Base-by-base conservation (phyloP, 2,329 filamentous ascomycete species). In the Diatrype stigma region DNA sequence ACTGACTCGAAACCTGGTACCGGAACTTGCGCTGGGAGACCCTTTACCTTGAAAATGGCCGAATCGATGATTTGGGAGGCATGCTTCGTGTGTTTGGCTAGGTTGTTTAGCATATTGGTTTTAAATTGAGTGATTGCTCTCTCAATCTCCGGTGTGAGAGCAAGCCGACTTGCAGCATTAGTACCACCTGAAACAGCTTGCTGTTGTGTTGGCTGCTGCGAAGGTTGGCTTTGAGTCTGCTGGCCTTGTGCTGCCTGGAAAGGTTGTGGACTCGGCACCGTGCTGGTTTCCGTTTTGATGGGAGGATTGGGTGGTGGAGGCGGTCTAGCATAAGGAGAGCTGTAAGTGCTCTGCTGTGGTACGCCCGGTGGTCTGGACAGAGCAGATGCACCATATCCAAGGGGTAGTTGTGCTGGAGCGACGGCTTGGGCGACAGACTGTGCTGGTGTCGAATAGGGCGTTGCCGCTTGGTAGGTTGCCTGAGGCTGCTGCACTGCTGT, bases 311-410 rank as follows among this genome's bases (percentile, higher is more conserved):
- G 32, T 30, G 53, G 56, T 14, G 63, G 60, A 10, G 64, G 57
- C 16, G 64, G 63, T 49, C 64, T 60, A 11, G 63, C 63, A 45
- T 67, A 67, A 21, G 63, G 64, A 26, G 64, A 66, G 45, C 58
- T 66, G 51, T 66, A 67, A 1, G 63, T 64, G 48, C 60, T 62
- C 51, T 63, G 63, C 38, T 66, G 63, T n/a, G 56, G 34, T 17
- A 52, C 53, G 28, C 48, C 59, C 19, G 61, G 48, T 38, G 61
- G 63, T 30, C 60, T 59, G n/a, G 61, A 52, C 7, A 65, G 40
- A 6, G 52, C 42, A 26, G 61, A 40, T 12, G 47, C 54, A 30
- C 56, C 57, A 47, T 64, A 64, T 32, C 58, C 56, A 35, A 55
- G 53, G 46, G 64, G 62, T 26, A 65, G 38, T 46, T 66, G 64